Base-by-base conservation (phyloP, 176 grass and related monocot genomes). In the Musa itinerans region DNA sequence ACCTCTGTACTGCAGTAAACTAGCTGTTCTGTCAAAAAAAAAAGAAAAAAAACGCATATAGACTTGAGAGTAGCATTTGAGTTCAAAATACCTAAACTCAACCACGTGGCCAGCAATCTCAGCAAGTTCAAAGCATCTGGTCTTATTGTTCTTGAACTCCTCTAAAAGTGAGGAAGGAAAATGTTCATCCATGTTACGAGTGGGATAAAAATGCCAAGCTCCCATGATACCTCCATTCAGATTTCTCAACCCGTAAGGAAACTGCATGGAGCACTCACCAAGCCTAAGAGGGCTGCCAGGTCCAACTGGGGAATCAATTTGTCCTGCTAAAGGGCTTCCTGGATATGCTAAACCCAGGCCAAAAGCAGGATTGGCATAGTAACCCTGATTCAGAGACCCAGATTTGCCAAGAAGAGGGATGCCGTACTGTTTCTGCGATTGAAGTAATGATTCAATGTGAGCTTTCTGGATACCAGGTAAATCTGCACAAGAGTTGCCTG, bases 51-150 rank as follows among this genome's bases (percentile, higher is more conserved):
- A 27, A 17, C 1, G 23, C 23, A 55, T 22, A 22, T 24, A 68
- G 34, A 34, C 13, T 54, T 54, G 24, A 55, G 52, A 55, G 14
- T 11, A 65, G 59, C 12, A 49, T 50, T 55, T 1, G 50, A 49
- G 29, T 77, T 65, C n/a, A 2, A 21, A 4, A 72, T 80, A 92
- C 93, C 93, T 96, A 76, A 96, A 96, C 79, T 96, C 93, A 27
- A 96, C 89, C 77, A 96, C 93, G 79, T 96, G 89, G 6, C 93
- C 81, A 70, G 79, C 50, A 81, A 96, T 96, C 87, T 96, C 93
- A 81, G 89, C 87, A 86, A 96, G 92, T 66, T 96, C 93, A 86
- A 96, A 96, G 77, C 81, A 89, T 85, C 93, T 96, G 11, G 87
- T 79, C 71, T 96, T 96, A 61, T 90, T 96, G 71, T 83, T 88